Conservation (phyloP, 164 flowering plant genomes). For the Kingdonia uniflora region DNA sequence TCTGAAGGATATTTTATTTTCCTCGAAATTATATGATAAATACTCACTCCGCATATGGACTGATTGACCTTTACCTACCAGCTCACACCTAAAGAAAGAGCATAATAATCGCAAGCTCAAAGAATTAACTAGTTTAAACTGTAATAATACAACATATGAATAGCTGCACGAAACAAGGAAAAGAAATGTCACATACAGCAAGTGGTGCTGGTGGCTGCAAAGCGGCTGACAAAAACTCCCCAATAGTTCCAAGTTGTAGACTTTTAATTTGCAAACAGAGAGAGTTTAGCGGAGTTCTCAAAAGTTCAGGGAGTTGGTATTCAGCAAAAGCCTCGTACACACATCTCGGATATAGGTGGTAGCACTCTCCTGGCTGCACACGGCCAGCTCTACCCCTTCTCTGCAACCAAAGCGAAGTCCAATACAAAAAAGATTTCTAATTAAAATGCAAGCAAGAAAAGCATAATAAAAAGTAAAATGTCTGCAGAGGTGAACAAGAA, state of each 20-base stretch:
- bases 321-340: conserved; percentile 96
- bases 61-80: no score
- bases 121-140: no score
- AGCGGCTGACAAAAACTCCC: conserved; percentile 86
- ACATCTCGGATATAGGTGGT: conserved; percentile 89
- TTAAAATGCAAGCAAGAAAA: no score
- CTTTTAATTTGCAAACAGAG: conserved; percentile 98
- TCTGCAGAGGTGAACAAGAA: no score
- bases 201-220: conserved; percentile 90
- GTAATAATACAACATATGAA: no score
- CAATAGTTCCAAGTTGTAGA: conserved; percentile 80
- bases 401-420: conserved; percentile 30
- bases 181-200: conserved; percentile 51
- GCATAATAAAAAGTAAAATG: no score
- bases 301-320: conserved; percentile 95
- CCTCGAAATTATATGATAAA: no score
- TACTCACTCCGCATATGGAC: no score
- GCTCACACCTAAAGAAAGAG: no score
- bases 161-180: not conserved
- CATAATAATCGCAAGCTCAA: no score
- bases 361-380: conserved; percentile 97
- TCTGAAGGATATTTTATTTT: no score
- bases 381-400: conserved; percentile 99
- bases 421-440: no score
- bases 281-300: conserved; percentile 98